These are phyloP conservation scores for Fusarium odoratissimum DNA, from an alignment of 2,329 filamentous ascomycete species.

Conservation along the genomic window DNA sequence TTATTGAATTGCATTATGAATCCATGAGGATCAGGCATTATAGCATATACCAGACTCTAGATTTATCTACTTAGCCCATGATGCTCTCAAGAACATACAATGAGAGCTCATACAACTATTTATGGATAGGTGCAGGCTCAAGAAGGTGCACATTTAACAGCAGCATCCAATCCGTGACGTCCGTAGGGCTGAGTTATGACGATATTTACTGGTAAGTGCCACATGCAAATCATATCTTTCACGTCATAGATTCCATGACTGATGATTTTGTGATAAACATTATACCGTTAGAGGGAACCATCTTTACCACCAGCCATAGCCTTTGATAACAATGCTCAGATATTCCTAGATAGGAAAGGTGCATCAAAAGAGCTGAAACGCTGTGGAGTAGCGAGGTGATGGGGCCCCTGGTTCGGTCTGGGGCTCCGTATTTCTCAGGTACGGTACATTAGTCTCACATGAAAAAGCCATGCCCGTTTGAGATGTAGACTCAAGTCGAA, in stretches of 20 bases:
- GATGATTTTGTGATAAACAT: neutral
- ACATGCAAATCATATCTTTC: neutral
- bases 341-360: conserved; percentile 34
- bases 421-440: conserved; percentile 29
- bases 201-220: neutral
- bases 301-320: neutral
- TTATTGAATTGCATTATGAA: neutral
- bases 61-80: too few species aligned
- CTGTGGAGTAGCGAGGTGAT: conserved; percentile 31
- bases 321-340: neutral
- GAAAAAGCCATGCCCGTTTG: conserved; percentile 22
- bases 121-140: neutral
- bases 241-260: neutral
- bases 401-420: conserved; percentile 16
- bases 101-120: neutral
- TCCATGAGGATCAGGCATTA: too few species aligned
- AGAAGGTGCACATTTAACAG: neutral
- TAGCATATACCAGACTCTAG: neutral
- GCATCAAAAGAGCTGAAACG: conserved; percentile 35
- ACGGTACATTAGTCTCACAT: conserved; percentile 26
- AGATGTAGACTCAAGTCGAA: conserved; percentile 11
- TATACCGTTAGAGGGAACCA: neutral
- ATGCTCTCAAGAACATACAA: neutral
- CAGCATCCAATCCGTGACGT: neutral
- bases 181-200: neutral